Conservation (phyloP, 2,329 filamentous ascomycete genomes). For the Colletotrichum sp. region DNA sequence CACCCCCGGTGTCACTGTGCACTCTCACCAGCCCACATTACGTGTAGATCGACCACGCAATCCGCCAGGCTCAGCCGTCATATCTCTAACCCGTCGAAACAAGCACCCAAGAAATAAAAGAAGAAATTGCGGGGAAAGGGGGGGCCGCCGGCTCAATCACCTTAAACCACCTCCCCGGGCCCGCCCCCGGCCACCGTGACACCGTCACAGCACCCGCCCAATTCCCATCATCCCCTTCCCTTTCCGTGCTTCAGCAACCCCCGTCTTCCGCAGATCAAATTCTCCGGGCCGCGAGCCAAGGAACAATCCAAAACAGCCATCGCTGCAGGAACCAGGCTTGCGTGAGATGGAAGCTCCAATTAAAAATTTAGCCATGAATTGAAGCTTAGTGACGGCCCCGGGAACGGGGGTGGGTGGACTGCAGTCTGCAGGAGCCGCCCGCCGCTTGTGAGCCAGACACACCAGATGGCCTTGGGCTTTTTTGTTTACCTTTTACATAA, state of each 20-base stretch:
- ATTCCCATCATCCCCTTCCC: not conserved
- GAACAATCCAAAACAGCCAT: constrained; percentile 1
- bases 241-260: not conserved
- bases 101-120: not conserved
- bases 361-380: not conserved
- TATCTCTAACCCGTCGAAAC: constrained; percentile 1
- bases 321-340: not conserved
- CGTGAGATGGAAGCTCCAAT: not conserved
- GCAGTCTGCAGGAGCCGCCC: not conserved
- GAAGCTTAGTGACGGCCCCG: not conserved
- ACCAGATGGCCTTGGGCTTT: not conserved
- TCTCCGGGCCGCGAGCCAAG: not conserved
- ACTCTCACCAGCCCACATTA: not conserved
- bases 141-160: not conserved
- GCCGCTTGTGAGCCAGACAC: not conserved
- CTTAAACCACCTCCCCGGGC: not conserved
- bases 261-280: not conserved
- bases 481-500: not conserved
- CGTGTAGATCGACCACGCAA: constrained; percentile 1
- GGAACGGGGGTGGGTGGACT: not conserved
- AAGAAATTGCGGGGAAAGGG: not conserved
- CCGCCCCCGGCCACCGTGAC: not conserved
- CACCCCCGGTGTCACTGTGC: not conserved
- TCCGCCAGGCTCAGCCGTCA: not conserved
- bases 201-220: not conserved